Base-by-base conservation (phyloP, 805 yeast genomes). In the Wickerhamiella domercqiae region DNA sequence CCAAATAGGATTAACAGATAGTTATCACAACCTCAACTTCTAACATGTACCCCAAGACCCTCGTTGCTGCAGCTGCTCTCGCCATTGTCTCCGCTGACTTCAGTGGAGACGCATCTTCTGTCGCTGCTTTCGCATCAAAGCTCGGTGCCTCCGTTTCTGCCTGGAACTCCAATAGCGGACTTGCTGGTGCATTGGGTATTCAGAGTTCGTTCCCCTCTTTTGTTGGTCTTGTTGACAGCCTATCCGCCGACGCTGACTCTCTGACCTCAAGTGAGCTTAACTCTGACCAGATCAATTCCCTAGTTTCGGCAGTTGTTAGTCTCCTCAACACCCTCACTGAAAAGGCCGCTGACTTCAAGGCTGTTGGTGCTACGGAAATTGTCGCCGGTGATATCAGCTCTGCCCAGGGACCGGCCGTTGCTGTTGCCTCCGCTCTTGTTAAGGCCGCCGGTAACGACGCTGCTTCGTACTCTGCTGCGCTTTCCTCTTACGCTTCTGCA, bases 101-200 rank as follows among this genome's bases (percentile, higher is more conserved):
- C 36, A 28, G 28, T 32, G 46, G 43, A 31, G 45, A 40, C 37
- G 39, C 43, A 32, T 14, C 38, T 35, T 32, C 32, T 28, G 44
- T 34, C 37, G 26, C 31, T 37, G 21, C 45, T 20, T 41, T 41
- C n/a, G 50, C 47, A 25, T n/a, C 37, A 26, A 33, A 29, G 25
- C 41, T 48, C 32, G 32, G 32, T 16, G 18, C 39, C 35, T 24
- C 19, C 7, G 47, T 49, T 20, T 2, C 6, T 22, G 30, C 29
- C 36, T 47, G 44, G 45, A 14, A 25, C 33, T 31, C 42, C 9
- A 45, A 37, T 17, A 39, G 39, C 14, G 57, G 58, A 29, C 42
- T 53, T 15, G 22, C 18, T 14, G 58, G 54, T 34, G 58, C 57
- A 19, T 47, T 53, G 14, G 40, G 39, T 29, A 52, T 54, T 43